Percentiles rank a stretch among this genome's conserved stretches.
Evolutionary conservation across 2,329 filamentous ascomycete species (phyloP).

Genomic region (Ascochyta rabiei): DNA sequence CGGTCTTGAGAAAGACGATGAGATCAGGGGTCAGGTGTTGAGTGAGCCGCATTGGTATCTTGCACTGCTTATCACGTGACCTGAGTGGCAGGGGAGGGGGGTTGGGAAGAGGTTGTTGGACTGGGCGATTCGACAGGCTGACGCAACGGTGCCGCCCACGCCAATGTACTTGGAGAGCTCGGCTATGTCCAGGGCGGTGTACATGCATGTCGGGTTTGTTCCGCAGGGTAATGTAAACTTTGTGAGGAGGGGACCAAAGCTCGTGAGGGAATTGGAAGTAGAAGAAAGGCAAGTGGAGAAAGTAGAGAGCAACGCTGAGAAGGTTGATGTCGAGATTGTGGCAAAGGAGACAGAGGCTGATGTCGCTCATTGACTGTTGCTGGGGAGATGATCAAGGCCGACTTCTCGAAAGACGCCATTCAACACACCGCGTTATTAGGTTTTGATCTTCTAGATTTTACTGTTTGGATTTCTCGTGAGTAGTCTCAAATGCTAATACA

Average conservation of each 20-base stretch:
- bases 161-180: slow-evolving; percentile 39
- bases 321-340: slow-evolving; percentile 3
- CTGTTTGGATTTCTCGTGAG: too few species aligned
- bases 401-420: too few species aligned
- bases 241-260: background rate
- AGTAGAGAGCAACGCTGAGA: background rate
- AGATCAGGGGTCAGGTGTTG: slow-evolving; percentile 20
- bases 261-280: slow-evolving; percentile 6
- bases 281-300: background rate
- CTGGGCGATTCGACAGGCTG: slow-evolving; percentile 43
- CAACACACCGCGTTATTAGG: too few species aligned
- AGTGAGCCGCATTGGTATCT: slow-evolving; percentile 42
- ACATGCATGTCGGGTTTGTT: slow-evolving; percentile 40
- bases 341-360: background rate
- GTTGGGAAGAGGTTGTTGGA: slow-evolving; percentile 35
- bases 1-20: slow-evolving; percentile 25
- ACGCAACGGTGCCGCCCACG: slow-evolving; percentile 28
- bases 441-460: too few species aligned
- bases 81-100: slow-evolving; percentile 38
- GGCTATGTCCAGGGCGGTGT: slow-evolving; percentile 32
- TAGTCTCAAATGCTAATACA: too few species aligned
- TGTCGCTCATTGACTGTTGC: too few species aligned
- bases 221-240: slow-evolving; percentile 8
- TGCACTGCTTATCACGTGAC: slow-evolving; percentile 34
- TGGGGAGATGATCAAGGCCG: too few species aligned